Evolutionary conservation across 2,329 filamentous ascomycete genomes (phyloP).

Genomic region (Colletotrichum zoysiae): DNA sequence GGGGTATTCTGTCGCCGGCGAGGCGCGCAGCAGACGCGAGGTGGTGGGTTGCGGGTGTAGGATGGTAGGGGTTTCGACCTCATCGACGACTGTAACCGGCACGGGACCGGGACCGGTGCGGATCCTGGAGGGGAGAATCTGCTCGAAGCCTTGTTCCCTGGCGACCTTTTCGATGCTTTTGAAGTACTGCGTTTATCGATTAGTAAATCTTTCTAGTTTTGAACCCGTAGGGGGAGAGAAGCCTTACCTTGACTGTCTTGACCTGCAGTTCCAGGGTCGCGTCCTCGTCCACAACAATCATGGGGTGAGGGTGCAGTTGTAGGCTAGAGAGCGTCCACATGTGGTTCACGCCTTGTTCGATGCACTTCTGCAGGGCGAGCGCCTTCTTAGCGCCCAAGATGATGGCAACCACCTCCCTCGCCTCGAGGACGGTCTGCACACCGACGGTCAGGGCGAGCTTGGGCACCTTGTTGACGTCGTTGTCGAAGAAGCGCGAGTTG

Average conservation of each 20-base stretch:
- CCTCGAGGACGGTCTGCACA: slow-evolving; percentile 85
- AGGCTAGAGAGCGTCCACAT: slow-evolving; percentile 91
- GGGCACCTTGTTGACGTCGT: slow-evolving; percentile 80
- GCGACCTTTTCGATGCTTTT: slow-evolving; percentile 78
- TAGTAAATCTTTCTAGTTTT: not conserved
- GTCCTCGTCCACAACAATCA: slow-evolving; percentile 88
- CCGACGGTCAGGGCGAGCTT: slow-evolving; percentile 88
- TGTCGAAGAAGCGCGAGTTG: slow-evolving; percentile 86
- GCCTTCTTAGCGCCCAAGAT: slow-evolving; percentile 87
- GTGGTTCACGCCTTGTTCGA: slow-evolving; percentile 87
- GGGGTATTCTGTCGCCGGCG: slow-evolving; percentile 67
- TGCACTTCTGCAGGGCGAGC: slow-evolving; percentile 80
- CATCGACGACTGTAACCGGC: slow-evolving; percentile 57
- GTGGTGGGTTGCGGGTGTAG: slow-evolving; percentile 68
- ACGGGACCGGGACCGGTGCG: slow-evolving; percentile 63
- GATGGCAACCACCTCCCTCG: slow-evolving; percentile 84
- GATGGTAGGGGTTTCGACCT: slow-evolving; percentile 60
- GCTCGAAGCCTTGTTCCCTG: slow-evolving; percentile 67
- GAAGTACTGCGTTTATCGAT: slow-evolving; percentile 66
- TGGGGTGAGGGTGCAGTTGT: slow-evolving; percentile 83
- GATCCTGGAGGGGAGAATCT: slow-evolving; percentile 68
- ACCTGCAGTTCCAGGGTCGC: slow-evolving; percentile 79
- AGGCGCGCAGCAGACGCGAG: slow-evolving; percentile 65
- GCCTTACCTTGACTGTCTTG: slow-evolving; percentile 74
- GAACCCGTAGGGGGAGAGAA: too few relatives aligned